Percentiles rank a stretch among this genome's conserved stretches.
Evolutionary conservation across 1,139 yeast genomes (phyloP).

Genomic region (Kodamaea plutei): DNA sequence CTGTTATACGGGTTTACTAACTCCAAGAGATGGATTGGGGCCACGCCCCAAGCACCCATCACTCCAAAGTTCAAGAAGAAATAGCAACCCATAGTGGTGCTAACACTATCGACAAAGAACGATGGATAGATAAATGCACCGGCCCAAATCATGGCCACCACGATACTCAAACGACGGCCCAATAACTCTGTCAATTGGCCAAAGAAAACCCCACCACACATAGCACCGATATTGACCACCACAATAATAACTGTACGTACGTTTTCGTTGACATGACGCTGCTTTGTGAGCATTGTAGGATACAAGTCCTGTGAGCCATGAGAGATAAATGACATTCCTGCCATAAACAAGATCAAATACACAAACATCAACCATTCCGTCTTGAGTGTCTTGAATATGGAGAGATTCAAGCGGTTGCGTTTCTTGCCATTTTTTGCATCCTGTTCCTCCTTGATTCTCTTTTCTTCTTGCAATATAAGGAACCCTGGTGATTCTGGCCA

Average conservation of each 20-base stretch:
- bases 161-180: conserved; percentile 46
- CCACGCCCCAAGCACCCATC: conserved; percentile 35
- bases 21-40: conserved; percentile 33
- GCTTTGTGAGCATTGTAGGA: conserved; percentile 44
- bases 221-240: conserved; percentile 49
- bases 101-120: conserved; percentile 16
- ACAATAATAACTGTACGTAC: conserved; percentile 42
- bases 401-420: neutral
- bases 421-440: neutral
- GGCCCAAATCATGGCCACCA: conserved; percentile 25
- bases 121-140: conserved; percentile 36
- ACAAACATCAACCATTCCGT: conserved; percentile 43
- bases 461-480: conserved; percentile 9
- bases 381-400: conserved; percentile 18
- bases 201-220: conserved; percentile 40
- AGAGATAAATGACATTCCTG: conserved; percentile 50
- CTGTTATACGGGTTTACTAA: conserved; percentile 34
- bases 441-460: neutral
- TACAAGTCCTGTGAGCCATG: conserved; percentile 55
- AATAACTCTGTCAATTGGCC: conserved; percentile 21
- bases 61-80: conserved; percentile 27
- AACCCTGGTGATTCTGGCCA: conserved; percentile 33
- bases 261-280: conserved; percentile 31
- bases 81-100: conserved; percentile 22
- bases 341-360: conserved; percentile 43